These are phyloP conservation scores for Trichoderma sp. DNA, from an alignment of 2,329 filamentous ascomycete species.

Conservation along the genomic window DNA sequence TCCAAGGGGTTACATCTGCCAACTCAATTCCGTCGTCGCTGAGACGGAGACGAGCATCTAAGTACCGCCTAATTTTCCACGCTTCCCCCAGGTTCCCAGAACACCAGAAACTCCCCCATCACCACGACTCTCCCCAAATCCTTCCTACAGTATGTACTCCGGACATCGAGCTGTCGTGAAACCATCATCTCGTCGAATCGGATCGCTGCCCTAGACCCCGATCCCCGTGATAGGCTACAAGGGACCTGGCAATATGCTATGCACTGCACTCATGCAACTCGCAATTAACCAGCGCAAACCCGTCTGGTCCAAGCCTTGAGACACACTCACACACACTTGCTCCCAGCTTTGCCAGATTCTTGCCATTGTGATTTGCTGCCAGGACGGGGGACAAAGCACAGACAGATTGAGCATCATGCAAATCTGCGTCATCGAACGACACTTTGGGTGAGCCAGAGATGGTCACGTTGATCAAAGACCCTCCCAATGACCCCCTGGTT, in stretches of 20 bases:
- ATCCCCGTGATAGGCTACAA: background rate
- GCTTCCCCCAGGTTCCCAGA: background rate
- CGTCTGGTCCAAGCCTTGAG: background rate
- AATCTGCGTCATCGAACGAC: background rate
- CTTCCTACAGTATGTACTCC: background rate
- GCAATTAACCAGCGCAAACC: background rate
- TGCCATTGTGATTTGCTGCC: background rate
- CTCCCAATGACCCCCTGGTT: background rate
- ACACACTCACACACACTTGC: background rate
- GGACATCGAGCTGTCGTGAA: background rate
- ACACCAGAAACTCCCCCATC: background rate
- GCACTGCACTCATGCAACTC: background rate
- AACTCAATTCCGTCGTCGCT: background rate
- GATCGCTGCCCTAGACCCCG: background rate
- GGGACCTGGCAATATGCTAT: background rate
- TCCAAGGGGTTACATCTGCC: background rate
- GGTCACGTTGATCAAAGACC: slow-evolving; percentile 10
- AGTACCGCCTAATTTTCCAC: background rate
- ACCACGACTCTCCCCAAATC: background rate
- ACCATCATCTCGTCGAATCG: slow-evolving; percentile 1
- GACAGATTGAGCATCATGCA: background rate
- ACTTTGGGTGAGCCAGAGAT: background rate
- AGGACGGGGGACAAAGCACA: background rate
- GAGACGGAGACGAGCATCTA: background rate
- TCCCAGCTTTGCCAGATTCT: no score